A percentile compares a stretch with the other conserved stretches of the same genome.
Evolutionary conservation across 345 rosid species (phyloP).

Genomic region (Gynandropsis gynandra): DNA sequence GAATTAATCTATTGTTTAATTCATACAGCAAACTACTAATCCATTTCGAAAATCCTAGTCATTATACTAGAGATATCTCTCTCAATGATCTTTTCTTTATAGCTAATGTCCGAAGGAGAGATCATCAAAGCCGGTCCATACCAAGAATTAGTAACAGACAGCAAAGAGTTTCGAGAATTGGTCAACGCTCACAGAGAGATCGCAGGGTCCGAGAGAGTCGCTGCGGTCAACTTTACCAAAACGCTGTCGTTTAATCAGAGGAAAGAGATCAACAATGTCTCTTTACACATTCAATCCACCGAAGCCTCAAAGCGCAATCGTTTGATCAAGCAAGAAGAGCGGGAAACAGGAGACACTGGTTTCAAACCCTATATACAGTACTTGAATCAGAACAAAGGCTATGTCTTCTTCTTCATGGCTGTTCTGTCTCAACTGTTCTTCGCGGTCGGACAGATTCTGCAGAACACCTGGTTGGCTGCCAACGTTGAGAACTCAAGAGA

Average conservation of each 20-base stretch:
- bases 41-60: no score
- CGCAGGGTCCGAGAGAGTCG: constrained; percentile 67
- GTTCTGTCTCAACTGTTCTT: constrained; percentile 38
- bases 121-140: constrained; percentile 64
- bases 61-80: no score
- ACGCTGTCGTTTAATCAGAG: constrained; percentile 21
- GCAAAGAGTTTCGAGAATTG: constrained; percentile 69
- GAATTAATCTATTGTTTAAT: no score
- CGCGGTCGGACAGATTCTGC: constrained; percentile 49
- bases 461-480: constrained; percentile 78
- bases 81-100: constrained; percentile 10
- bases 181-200: constrained; percentile 92
- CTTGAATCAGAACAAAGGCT: constrained; percentile 65
- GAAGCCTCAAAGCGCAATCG: constrained; percentile 50
- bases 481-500: constrained; percentile 57
- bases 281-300: constrained; percentile 35
- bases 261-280: constrained; percentile 52
- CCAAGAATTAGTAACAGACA: constrained; percentile 49
- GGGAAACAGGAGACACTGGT: background rate
- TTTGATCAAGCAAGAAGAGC: constrained; percentile 20
- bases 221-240: constrained; percentile 31
- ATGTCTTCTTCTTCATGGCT: constrained; percentile 51
- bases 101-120: constrained; percentile 91
- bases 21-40: no score
- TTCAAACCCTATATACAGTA: constrained; percentile 12